Base-by-base conservation (phyloP, 2,329 filamentous ascomycete genomes). In the Ophiocordyceps camponoti-saundersi region DNA sequence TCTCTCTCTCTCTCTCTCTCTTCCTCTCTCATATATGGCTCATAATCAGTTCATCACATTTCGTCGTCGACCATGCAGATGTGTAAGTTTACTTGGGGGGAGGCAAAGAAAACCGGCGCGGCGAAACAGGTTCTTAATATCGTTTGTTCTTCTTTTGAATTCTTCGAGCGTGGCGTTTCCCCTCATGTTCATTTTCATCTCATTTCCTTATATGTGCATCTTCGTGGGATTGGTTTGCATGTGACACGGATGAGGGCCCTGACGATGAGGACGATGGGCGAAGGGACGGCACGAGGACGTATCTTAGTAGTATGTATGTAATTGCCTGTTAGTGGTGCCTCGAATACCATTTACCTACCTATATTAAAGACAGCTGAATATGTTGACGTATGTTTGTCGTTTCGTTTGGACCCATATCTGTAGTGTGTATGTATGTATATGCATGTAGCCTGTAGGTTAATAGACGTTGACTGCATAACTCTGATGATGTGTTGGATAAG, bases 141-240 rank as follows among this genome's bases (percentile, higher is more conserved):
- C 49, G 8, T 26, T 8, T 26, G 23, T 29, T 6, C 26, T 29
- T 11, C 26, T 29, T 10, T 29, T 29, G 2, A 5, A 6, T 29
- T 10, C 26, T 50, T 52, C 48, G 43, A 56, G 55, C 54, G 52
- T 51, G 54, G 54, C 52, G 53, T 56, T 57, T 53, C 18, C 29
- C 18, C 36, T 42, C 39, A 39, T 22, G 39, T 46, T 42, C 7
- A 21, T 42, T 42, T 39, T n/a, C 13, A 32, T 29, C 26, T 5
- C 26, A 29, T 29, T 29, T 29, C 5, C 26, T 10, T 29, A 29
- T 10, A 11, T 29, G 7, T 29, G 26, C 26, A 10, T 29, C 18
- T 20, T 45, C 12, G 47, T 49, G 49, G 51, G n/a, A 40, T 10
- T 40, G 18, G 11, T 20, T 40, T 50, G 49, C 46, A 48, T 48